phyloP scores from a whole-genome alignment of 2,329 filamentous ascomycete genomes.

The Onygenales sp. region DNA sequence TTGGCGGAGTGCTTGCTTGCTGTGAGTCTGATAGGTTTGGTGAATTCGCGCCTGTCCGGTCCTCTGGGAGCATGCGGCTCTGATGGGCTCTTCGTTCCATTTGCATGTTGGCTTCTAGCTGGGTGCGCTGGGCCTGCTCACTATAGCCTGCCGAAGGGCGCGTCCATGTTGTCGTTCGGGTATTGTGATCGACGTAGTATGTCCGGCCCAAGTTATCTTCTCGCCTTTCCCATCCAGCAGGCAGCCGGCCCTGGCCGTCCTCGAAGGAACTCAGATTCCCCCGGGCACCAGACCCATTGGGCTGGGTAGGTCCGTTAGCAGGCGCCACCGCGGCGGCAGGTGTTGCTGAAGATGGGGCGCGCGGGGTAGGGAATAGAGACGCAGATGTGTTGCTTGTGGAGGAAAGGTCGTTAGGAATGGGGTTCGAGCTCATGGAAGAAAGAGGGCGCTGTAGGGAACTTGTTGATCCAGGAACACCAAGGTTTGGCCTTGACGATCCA shows the following conservation, averaged over 20 bases:
- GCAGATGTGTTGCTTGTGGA: slow-evolving; percentile 23
- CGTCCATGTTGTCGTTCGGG: slow-evolving; percentile 92
- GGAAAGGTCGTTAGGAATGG: slow-evolving; percentile 20
- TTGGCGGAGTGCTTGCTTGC: slow-evolving; percentile 33
- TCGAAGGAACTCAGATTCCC: slow-evolving; percentile 82
- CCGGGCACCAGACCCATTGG: slow-evolving; percentile 29
- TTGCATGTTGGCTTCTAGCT: slow-evolving; percentile 83
- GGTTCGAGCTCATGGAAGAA: slow-evolving; percentile 19
- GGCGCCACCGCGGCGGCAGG: slow-evolving; percentile 31
- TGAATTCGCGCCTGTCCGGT: slow-evolving; percentile 86
- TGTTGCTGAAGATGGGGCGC: slow-evolving; percentile 24
- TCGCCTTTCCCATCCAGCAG: slow-evolving; percentile 88
- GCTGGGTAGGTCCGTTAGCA: slow-evolving; percentile 29
- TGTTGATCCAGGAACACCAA: slow-evolving; percentile 2
- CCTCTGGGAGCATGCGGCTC: slow-evolving; percentile 89
- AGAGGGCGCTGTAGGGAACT: slow-evolving; percentile 20
- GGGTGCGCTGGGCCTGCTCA: slow-evolving; percentile 63
- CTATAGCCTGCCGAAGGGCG: slow-evolving; percentile 72
- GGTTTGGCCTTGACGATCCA: slow-evolving; percentile 14
- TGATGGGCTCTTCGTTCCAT: slow-evolving; percentile 89
- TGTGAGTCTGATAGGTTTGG: slow-evolving; percentile 58
- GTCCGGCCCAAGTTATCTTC: slow-evolving; percentile 92
- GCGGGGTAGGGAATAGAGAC: slow-evolving; percentile 25
- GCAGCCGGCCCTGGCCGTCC: slow-evolving; percentile 85
- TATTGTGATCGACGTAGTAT: slow-evolving; percentile 98